Evolutionary conservation across 2,329 filamentous ascomycete species (phyloP), one percentile per base, ranked within the genome.

Genomic region (Trichoderma atroviride): DNA sequence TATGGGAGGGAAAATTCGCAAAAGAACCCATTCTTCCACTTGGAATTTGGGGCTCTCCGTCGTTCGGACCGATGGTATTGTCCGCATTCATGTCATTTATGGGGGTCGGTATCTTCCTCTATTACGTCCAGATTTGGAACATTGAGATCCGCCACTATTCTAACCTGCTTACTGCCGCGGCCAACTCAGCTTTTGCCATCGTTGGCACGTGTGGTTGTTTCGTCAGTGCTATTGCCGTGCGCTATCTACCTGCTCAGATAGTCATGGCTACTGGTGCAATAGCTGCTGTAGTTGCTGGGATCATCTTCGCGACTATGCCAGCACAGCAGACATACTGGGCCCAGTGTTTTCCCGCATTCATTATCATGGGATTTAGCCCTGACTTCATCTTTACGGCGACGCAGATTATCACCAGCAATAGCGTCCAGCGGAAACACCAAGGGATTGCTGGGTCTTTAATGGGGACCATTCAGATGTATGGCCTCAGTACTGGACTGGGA

Each of bases 381-480:
- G 85, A 87, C 70, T 81, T 87, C 2, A 79, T 85, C 5, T 86
- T 82, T 65, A 82, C 83, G 0, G 83, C 83, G 0, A 83, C 83
- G 0, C 83, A 87, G 70, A 83, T 87, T 5, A 85, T 87, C 66
- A 83, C 84, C 0, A 86, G 85, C 66, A 86, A 87, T 68, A 81
- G 80, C 0, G 84, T 87, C 35, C 78, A 74, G 3, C 77, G 79
- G 3, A 78, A 80, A 5, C 79, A 87, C 27, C 84, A 87, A 62
- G 85, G 86, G 0, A 78, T 87, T 3, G 85, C 85, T 0, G 83
- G 81, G 0, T 83, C 80, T 16, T 74, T 88, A 2, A 80, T 87
- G 9, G 84, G 84, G 2, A 77, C 75, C 0, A 71, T 80, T 0
- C 78, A 78, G 40, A 70, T 78, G 3, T 79, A 80, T 16, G 78